Base-by-base conservation (phyloP, 2,329 filamentous ascomycete genomes). In the Zelopaecilomyces penicillatus region DNA sequence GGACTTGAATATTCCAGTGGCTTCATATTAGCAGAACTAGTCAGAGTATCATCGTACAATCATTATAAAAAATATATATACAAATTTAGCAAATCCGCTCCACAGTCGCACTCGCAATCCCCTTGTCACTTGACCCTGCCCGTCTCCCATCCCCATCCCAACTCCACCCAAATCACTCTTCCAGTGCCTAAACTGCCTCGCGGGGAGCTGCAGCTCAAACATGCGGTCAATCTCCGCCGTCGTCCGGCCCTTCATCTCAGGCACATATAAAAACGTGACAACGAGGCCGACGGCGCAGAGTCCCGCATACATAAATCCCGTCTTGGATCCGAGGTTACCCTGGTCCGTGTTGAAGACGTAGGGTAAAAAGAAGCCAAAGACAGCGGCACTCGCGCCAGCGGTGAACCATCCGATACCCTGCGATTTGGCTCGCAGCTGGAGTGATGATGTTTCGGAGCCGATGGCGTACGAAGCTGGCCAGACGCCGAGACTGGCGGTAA, bases 171-270 rank as follows among this genome's bases (percentile, higher is more conserved):
- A 3, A 3, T 19, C 19, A 3, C 19, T 19, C 19, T 19, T 19
- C 45, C 12, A 49, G 5, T 2, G 33, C 42, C 37, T 32, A 39
- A 64, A 65, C 29, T 56, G 30, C 34, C 57, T 47, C 11, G 62
- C 49, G 5, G 55, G 48, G 5, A 65, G 42, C n/a, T 45, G 47
- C 31, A 52, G 37, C 35, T 59, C 58, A 47, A 63, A 65, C 57
- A 63, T 59, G 37, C 52, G 52, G 54, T 78, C 73, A 46, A 78
- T 71, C 51, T 76, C 71, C 33, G 61, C 60, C 1, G 67, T 59
- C 2, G 58, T 69, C 19, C 71, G 57, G 4, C 69, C 70, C 56
- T 70, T 72, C 61, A 75, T 77, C 54, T 80, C 76, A 0, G 76
- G 76, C 0, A 79, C 59, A 32, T 63, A 60, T 8, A 65, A 58